phyloP scores from a whole-genome alignment of 192 early-diverging fungal species.

The Coemansia sp. region DNA sequence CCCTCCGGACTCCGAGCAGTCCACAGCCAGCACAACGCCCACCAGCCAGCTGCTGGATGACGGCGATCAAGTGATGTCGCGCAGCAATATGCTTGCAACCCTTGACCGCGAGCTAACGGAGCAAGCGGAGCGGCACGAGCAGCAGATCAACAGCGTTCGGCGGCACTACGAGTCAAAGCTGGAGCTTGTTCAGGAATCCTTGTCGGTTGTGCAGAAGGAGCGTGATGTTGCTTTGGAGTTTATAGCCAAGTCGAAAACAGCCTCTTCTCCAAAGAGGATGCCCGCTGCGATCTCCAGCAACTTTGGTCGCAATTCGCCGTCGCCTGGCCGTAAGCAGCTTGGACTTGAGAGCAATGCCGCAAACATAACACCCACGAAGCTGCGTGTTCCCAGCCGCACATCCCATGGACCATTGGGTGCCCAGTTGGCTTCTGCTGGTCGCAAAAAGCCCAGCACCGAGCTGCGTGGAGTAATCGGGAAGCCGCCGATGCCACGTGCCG shows the following conservation, averaged over 20 bases:
- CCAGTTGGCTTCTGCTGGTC: background rate
- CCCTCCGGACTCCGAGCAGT: conserved; percentile 9
- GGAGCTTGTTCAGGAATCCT: conserved; percentile 43
- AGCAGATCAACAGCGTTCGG: conserved; percentile 50
- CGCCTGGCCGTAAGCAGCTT: conserved; percentile 14
- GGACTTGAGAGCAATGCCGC: conserved; percentile 13
- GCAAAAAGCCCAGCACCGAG: conserved; percentile 8
- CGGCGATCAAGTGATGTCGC: conserved; percentile 27
- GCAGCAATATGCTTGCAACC: conserved; percentile 38
- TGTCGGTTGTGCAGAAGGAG: conserved; percentile 46
- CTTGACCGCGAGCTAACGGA: conserved; percentile 49
- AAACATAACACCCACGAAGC: conserved; percentile 30
- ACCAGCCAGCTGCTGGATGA: conserved; percentile 23
- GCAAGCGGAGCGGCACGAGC: conserved; percentile 52
- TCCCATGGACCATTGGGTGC: conserved; percentile 9
- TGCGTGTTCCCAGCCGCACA: conserved; percentile 39
- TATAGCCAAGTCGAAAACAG: conserved; percentile 29
- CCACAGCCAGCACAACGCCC: conserved; percentile 8
- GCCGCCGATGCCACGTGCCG: conserved; percentile 9
- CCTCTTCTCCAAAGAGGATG: background rate
- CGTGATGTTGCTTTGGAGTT: conserved; percentile 47
- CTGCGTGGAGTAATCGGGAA: background rate
- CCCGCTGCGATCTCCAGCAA: background rate
- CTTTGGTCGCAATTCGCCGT: background rate
- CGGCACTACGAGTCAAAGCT: conserved; percentile 47